Base-by-base conservation (phyloP, 805 yeast species). In the Alloascoidea hylecoeti region DNA sequence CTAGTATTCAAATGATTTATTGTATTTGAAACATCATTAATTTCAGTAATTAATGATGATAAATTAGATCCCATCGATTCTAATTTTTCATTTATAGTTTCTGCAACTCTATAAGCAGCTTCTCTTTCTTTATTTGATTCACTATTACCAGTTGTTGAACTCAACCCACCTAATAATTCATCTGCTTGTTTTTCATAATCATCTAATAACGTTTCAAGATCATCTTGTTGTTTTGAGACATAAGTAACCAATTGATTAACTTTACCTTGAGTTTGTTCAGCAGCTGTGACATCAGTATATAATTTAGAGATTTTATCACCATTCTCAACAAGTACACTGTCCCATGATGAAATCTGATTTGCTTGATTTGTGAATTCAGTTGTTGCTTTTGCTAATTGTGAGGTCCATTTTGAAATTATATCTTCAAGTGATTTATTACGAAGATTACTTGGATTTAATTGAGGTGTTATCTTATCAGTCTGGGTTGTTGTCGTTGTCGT, bases 371-470 rank as follows among this genome's bases (percentile, higher is more conserved):
- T 78, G 58, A 88, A 92, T 28, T 82, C 77, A 17, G 69, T 66
- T 2, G 89, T 72, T 0, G 92, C 75, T 12, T 72, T 67, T 2
- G 89, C 66, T 42, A 92, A 59, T 46, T 92, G 94, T 40, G 75
- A 74, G 0, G 96, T 81, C 98, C 98, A 92, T 57, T 81, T 86
- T 12, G 86, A 72, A 34, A 92, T 81, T 46, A 92, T 68, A 53
- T 92, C 97, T 50, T 92, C 97, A 51, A 92, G 63, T 1, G 96
- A 85, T 55, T 85, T 85, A 58, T 92, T 92, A 49, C 83, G 86
- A 28, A 92, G 68, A 3, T 94, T 35, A 2, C 46, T 28, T 13
- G 48, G 42, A 15, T 40, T 46, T 14, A 32, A 15, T 15, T 39
- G 35, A 12, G 43, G 45, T 16, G 41, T 46, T 38, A 45, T 42